phyloP scores from a whole-genome alignment of 1,284 basidiomycete genomes.

The Mrakiaceae sp. region DNA sequence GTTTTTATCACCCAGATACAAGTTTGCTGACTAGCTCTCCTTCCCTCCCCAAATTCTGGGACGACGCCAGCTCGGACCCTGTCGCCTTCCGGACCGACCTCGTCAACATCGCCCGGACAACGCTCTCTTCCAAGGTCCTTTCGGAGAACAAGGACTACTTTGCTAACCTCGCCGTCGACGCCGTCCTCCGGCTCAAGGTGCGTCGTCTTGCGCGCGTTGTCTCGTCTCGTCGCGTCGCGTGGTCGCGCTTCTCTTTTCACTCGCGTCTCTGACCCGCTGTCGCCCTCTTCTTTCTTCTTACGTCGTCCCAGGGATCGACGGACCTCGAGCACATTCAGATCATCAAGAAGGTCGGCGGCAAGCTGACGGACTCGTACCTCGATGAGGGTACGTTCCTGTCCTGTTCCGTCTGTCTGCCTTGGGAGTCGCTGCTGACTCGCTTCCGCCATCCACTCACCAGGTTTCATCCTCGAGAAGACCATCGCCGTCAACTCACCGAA shows the following conservation, averaged over 20 bases:
- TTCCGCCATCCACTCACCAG: conserved; percentile 33
- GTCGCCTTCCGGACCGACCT: conserved; percentile 74
- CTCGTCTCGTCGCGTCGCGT: not conserved
- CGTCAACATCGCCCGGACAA: conserved; percentile 93
- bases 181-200: conserved; percentile 85
- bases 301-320: conserved; percentile 60
- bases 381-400: conserved; percentile 60
- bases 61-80: conserved; percentile 49
- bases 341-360: conserved; percentile 98
- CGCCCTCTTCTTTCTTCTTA: not conserved
- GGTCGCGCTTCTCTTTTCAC: not conserved
- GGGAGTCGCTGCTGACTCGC: not conserved
- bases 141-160: conserved; percentile 98
- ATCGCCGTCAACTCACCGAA: conserved; percentile 94
- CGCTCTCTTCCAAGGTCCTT: conserved; percentile 90
- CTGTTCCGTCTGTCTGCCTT: not conserved
- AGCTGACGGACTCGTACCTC: conserved; percentile 95
- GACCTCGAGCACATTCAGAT: conserved; percentile 98
- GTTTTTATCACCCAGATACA: too few species aligned
- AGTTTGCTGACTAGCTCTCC: not conserved
- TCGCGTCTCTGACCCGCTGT: not conserved
- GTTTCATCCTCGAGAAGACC: conserved; percentile 95
- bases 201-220: not conserved
- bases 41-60: not conserved
- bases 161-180: conserved; percentile 94